Evolutionary conservation across 176 grass and related monocot species (phyloP).

Genomic region (Paspalum notatum): DNA sequence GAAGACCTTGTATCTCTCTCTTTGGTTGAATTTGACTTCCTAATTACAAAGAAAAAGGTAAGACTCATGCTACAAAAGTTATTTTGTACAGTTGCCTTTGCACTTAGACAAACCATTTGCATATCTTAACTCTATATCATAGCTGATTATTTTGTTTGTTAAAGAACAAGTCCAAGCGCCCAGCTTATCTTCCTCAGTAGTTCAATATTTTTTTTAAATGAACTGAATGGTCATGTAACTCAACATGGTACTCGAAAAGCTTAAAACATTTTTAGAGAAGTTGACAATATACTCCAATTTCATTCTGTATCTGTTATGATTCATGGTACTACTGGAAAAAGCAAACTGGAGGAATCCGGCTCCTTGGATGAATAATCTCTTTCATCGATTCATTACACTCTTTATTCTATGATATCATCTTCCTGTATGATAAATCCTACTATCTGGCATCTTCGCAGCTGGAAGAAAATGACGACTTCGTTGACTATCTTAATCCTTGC

Average conservation of each 20-base stretch:
- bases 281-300: not conserved
- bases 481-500: conserved; percentile 71
- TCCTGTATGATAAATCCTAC: not conserved
- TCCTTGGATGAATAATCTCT: not conserved
- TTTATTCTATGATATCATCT: not conserved
- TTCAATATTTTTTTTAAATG: not conserved
- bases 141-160: not conserved
- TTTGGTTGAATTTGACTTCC: conserved; percentile 86
- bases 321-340: not conserved
- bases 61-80: not conserved
- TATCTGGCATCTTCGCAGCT: conserved; percentile 47
- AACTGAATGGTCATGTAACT: conserved; percentile 11
- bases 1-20: conserved; percentile 73
- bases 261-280: not conserved
- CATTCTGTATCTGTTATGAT: not conserved
- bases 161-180: not conserved
- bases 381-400: conserved; percentile 5
- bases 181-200: conserved; percentile 5
- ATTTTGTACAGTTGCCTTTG: conserved; percentile 30
- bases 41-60: conserved; percentile 99
- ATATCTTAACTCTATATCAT: not conserved
- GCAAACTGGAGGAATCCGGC: not conserved
- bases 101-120: not conserved
- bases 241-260: not conserved
- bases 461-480: conserved; percentile 78